These are phyloP conservation scores for Candida tropicalis DNA, from an alignment of 1,139 yeast species.

Conservation along the genomic window DNA sequence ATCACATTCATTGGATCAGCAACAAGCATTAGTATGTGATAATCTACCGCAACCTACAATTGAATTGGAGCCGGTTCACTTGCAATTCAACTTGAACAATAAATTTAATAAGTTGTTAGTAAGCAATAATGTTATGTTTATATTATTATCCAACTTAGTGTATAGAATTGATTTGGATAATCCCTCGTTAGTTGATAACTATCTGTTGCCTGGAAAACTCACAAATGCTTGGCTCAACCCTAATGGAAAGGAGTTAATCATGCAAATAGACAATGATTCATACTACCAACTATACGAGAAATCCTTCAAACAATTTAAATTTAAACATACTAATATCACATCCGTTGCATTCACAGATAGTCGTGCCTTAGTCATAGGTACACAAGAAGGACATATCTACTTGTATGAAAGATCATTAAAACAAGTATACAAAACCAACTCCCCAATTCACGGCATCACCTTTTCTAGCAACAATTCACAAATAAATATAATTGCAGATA, in stretches of 20 bases:
- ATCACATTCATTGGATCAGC: constrained; percentile 16
- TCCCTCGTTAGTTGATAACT: constrained; percentile 38
- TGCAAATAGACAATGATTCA: constrained; percentile 26
- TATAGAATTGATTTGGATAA: constrained; percentile 37
- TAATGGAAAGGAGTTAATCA: constrained; percentile 37
- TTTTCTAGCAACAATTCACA: constrained; percentile 27
- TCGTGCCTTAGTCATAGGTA: constrained; percentile 31
- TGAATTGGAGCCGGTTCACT: constrained; percentile 44
- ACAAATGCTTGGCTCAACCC: constrained; percentile 44
- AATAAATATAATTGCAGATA: constrained; percentile 25
- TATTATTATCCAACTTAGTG: constrained; percentile 28
- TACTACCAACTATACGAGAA: constrained; percentile 35
- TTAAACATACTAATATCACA: constrained; percentile 32
- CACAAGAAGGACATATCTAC: constrained; percentile 33
- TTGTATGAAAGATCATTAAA: constrained; percentile 39
- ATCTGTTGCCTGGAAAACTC: constrained; percentile 27
- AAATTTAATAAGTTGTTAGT: constrained; percentile 30
- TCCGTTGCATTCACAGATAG: constrained; percentile 27
- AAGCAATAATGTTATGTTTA: constrained; percentile 37
- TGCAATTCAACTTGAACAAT: constrained; percentile 40
- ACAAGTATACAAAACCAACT: constrained; percentile 25
- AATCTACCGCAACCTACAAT: constrained; percentile 28
- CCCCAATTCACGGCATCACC: constrained; percentile 23
- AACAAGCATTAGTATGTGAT: constrained; percentile 16
- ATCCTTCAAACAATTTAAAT: constrained; percentile 35